Percentiles rank a stretch among this genome's conserved stretches.
These are phyloP conservation scores for Halenospora varia DNA, from an alignment of 495 filamentous ascomycete genomes.

Conservation along the genomic window DNA sequence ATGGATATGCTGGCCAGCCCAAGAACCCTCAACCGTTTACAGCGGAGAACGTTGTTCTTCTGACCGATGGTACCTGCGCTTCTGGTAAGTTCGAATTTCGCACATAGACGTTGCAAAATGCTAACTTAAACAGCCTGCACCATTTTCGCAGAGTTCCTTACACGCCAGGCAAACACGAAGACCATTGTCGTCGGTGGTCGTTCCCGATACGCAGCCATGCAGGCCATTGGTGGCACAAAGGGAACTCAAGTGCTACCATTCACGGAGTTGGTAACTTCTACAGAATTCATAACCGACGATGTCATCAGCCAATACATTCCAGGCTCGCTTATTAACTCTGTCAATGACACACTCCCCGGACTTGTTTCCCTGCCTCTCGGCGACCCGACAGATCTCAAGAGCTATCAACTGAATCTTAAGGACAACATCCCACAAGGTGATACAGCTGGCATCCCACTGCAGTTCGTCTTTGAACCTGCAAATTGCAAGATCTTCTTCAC, in stretches of 20 bases:
- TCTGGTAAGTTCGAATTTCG: constrained; percentile 25
- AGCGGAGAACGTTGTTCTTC: constrained; percentile 36
- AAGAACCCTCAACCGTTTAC: constrained; percentile 36
- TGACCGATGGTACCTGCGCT: constrained; percentile 57
- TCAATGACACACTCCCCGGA: constrained; percentile 22
- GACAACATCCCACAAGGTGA: constrained; percentile 30
- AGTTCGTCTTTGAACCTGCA: constrained; percentile 49
- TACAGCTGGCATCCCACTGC: constrained; percentile 35
- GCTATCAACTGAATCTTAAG: constrained; percentile 32
- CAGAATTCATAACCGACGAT: constrained; percentile 4
- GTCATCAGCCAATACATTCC: constrained; percentile 27
- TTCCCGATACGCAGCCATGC: constrained; percentile 48
- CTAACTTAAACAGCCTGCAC: constrained; percentile 46
- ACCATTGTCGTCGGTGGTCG: constrained; percentile 57
- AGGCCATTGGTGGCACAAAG: constrained; percentile 55
- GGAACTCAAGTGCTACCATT: constrained; percentile 29
- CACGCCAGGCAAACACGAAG: constrained; percentile 49
- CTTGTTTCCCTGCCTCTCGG: constrained; percentile 8
- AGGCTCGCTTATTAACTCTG: constrained; percentile 6
- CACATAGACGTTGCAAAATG: not conserved
- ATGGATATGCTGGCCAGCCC: constrained; percentile 30
- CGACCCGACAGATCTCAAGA: constrained; percentile 25
- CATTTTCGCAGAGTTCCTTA: constrained; percentile 50
- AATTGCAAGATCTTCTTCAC: constrained; percentile 54
- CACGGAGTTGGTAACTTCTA: not conserved